Conservation (phyloP, 805 yeast genomes). For the Pichia manshurica region DNA sequence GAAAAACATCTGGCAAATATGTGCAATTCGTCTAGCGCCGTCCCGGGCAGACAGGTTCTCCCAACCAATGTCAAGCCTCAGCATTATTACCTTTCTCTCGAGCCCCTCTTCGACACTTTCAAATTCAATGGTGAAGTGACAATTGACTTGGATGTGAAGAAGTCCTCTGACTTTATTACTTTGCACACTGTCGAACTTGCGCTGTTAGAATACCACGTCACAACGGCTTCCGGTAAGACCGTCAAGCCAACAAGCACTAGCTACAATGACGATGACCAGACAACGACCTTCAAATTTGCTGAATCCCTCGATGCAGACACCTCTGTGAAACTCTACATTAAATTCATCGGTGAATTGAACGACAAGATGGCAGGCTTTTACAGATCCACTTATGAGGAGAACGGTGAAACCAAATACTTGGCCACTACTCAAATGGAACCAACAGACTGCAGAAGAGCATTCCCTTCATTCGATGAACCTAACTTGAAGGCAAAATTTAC, state of each 20-base stretch:
- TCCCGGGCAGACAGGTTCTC: conserved; percentile 26
- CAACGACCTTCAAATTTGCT: conserved; percentile 55
- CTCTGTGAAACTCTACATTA: conserved; percentile 29
- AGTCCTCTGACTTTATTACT: conserved; percentile 42
- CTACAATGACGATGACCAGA: conserved; percentile 53
- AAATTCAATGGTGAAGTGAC: conserved; percentile 48
- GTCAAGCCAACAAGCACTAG: conserved; percentile 18
- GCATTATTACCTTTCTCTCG: conserved; percentile 62
- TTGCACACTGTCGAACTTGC: conserved; percentile 36
- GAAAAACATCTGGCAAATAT: conserved; percentile 7
- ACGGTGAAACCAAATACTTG: conserved; percentile 40
- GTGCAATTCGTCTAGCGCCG: conserved; percentile 3
- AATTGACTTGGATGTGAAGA: conserved; percentile 43
- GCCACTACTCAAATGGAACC: conserved; percentile 59
- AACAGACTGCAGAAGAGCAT: conserved; percentile 54
- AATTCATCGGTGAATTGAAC: conserved; percentile 42
- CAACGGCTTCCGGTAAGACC: conserved; percentile 14
- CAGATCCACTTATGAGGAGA: conserved; percentile 41
- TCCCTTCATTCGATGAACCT: conserved; percentile 57
- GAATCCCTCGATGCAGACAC: conserved; percentile 27
- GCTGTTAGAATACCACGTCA: conserved; percentile 19
- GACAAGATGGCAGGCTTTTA: conserved; percentile 56
- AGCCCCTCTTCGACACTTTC: conserved; percentile 34
- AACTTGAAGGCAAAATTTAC: conserved; percentile 50
- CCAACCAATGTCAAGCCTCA: conserved; percentile 59